Evolutionary conservation across 2,329 filamentous ascomycete genomes (phyloP).

Genomic region (Nemania serpens): DNA sequence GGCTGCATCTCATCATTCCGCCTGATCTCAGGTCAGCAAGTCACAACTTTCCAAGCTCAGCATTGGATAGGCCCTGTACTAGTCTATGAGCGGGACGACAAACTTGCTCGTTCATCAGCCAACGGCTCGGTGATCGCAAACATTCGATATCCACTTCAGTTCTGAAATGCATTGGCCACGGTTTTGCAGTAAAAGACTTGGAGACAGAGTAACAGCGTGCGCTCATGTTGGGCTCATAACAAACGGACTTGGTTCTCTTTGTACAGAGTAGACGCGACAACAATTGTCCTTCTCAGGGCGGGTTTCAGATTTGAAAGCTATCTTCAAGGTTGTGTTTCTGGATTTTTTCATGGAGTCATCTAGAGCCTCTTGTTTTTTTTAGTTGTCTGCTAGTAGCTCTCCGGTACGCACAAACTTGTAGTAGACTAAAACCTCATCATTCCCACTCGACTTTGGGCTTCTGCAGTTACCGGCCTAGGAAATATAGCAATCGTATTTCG

Average conservation of each 20-base stretch:
- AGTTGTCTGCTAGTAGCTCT: conserved; percentile 32
- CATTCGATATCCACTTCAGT: conserved; percentile 15
- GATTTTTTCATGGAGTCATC: conserved; percentile 32
- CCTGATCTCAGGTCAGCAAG: conserved; percentile 26
- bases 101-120: conserved; percentile 23
- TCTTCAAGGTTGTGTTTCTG: conserved; percentile 38
- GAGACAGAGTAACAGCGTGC: conserved; percentile 2
- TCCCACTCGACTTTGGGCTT: conserved; percentile 23
- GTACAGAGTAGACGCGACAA: background rate
- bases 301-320: conserved; percentile 41
- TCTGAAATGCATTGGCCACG: conserved; percentile 11
- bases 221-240: background rate
- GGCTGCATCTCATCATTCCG: conserved; percentile 12
- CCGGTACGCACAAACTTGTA: conserved; percentile 41
- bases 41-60: conserved; percentile 21
- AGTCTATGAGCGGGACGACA: background rate
- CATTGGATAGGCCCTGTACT: conserved; percentile 2
- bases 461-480: conserved; percentile 33
- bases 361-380: conserved; percentile 19
- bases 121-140: conserved; percentile 9
- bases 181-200: conserved; percentile 2
- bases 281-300: conserved; percentile 33
- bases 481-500: conserved; percentile 35
- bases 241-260: conserved; percentile 2
- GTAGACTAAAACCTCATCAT: conserved; percentile 39